Evolutionary conservation across 2,329 filamentous ascomycete species (phyloP).

Genomic region (Xylaria sp.): DNA sequence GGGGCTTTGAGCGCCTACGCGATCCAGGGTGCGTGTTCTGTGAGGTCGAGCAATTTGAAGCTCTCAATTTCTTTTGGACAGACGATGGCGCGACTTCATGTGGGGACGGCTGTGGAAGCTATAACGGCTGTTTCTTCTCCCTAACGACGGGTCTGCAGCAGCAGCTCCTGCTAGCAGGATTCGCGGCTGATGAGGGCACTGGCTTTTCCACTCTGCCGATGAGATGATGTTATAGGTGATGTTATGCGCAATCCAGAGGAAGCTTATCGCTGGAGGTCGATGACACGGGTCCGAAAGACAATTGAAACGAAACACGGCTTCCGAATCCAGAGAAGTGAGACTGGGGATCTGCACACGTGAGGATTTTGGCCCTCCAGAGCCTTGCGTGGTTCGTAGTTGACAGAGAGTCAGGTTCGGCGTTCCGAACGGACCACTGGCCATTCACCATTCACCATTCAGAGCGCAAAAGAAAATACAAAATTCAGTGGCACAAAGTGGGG

Average conservation of each 20-base stretch:
- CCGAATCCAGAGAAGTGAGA: not conserved
- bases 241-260: not conserved
- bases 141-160: not conserved
- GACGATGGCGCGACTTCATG: constrained; percentile 19
- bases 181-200: constrained; percentile 2
- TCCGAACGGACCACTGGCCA: not conserved
- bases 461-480: not conserved
- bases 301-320: not conserved
- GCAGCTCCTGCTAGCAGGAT: not conserved
- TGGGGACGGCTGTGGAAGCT: constrained; percentile 16
- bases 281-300: not conserved
- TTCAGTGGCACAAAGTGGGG: not conserved
- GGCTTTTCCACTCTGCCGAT: not conserved
- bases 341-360: not conserved
- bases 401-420: not conserved
- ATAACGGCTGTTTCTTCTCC: constrained; percentile 7
- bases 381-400: not conserved
- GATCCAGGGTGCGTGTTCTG: constrained; percentile 9
- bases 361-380: not conserved
- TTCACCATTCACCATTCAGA: not conserved
- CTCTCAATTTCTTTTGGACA: constrained; percentile 16
- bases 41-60: constrained; percentile 15
- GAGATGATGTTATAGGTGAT: not conserved
- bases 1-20: constrained; percentile 13
- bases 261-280: not conserved